Percentiles rank a stretch among this genome's conserved stretches.
These are phyloP conservation scores for Penicillium diatomitis DNA, from an alignment of 495 filamentous ascomycete species.

Conservation along the genomic window DNA sequence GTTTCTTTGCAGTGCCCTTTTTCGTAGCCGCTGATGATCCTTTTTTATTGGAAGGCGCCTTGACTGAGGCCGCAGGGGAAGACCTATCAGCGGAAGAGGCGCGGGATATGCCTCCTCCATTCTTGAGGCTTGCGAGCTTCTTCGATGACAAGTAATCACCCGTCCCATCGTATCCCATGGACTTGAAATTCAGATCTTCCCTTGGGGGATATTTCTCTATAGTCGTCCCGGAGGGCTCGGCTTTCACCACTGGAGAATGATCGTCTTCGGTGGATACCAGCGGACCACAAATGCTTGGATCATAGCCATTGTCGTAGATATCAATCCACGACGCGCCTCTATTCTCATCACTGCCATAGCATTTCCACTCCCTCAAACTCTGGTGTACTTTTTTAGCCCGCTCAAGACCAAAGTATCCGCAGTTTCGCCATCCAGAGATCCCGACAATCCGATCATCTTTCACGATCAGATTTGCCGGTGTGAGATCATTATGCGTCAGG, in stretches of 20 bases:
- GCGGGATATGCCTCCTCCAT: constrained; percentile 20
- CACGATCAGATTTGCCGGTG: constrained; percentile 31
- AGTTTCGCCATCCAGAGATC: constrained; percentile 32
- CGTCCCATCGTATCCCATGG: constrained; percentile 21
- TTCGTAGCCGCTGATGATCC: constrained; percentile 33
- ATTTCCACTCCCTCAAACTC: constrained; percentile 19
- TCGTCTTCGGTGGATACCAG: constrained; percentile 11
- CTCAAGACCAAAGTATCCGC: constrained; percentile 34
- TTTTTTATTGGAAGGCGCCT: constrained; percentile 27
- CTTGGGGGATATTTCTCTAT: constrained; percentile 24
- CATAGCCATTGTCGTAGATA: constrained; percentile 23
- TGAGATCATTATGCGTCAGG: constrained; percentile 32
- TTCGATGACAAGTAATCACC: constrained; percentile 34
- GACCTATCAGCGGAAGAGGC: constrained; percentile 17
- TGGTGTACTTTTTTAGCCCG: constrained; percentile 26
- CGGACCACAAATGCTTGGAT: constrained; percentile 2
- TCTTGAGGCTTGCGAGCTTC: constrained; percentile 32
- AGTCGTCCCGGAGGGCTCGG: constrained; percentile 22
- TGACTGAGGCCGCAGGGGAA: constrained; percentile 21
- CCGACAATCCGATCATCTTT: constrained; percentile 31
- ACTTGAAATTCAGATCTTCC: constrained; percentile 19
- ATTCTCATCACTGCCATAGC: constrained; percentile 1
- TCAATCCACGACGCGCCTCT: constrained; percentile 21
- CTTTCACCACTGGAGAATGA: constrained; percentile 25
- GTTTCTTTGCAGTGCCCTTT: constrained; percentile 50